Percentiles rank a stretch among this genome's conserved stretches.
Evolutionary conservation across 2,329 filamentous ascomycete species (phyloP).

Genomic region (Colletotrichum sp.): DNA sequence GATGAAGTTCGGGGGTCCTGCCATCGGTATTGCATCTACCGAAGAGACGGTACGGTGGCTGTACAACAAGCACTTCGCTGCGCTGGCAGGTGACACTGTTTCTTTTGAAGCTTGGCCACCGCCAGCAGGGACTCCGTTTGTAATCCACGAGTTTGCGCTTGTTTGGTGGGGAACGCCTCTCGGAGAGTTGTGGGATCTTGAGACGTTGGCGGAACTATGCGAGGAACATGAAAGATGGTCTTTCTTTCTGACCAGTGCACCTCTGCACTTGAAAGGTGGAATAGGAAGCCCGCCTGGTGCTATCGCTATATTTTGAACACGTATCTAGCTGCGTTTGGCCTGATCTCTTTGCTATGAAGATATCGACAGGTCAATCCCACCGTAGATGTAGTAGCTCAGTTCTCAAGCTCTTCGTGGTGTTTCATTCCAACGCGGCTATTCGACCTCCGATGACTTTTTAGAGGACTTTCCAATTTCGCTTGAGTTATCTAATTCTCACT

Average conservation of each 20-base stretch:
- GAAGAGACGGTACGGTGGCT: conserved; percentile 47
- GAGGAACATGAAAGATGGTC: conserved; percentile 53
- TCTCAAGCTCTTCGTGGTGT: not conserved
- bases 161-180: conserved; percentile 53
- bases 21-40: conserved; percentile 40
- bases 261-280: conserved; percentile 43
- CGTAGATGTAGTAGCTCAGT: not conserved
- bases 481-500: not conserved
- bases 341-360: not conserved
- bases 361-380: not conserved
- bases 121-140: conserved; percentile 26
- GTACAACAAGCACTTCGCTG: conserved; percentile 51
- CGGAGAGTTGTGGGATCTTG: conserved; percentile 40
- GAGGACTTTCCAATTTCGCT: not conserved
- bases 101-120: conserved; percentile 47
- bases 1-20: not conserved
- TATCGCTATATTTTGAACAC: not conserved
- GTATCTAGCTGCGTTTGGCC: not conserved
- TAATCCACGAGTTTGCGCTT: conserved; percentile 50
- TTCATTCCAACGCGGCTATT: not conserved
- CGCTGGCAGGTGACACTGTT: conserved; percentile 48
- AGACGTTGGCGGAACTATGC: conserved; percentile 49
- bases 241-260: conserved; percentile 55
- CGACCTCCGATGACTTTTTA: not conserved
- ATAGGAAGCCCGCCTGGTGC: not conserved